phyloP scores from a whole-genome alignment of 1,284 basidiomycete species.

The Mycena sp. region DNA sequence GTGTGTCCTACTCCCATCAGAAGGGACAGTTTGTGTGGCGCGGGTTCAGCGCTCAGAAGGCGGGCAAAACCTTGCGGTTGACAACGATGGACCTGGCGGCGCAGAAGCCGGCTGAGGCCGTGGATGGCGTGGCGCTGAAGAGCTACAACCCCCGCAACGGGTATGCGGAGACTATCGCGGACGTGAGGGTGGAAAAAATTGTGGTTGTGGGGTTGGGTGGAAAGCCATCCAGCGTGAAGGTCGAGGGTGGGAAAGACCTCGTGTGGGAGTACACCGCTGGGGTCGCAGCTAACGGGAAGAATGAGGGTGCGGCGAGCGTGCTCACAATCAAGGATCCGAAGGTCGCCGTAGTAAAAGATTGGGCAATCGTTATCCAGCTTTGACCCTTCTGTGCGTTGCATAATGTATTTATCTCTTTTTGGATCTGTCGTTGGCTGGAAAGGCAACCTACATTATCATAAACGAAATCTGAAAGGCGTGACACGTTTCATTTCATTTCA shows the following conservation, averaged over 20 bases:
- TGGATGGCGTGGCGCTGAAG: conserved; percentile 59
- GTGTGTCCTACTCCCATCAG: conserved; percentile 84
- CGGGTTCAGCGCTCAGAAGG: conserved; percentile 66
- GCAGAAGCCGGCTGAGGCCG: conserved; percentile 54
- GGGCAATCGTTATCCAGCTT: conserved; percentile 65
- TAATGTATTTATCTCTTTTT: no score
- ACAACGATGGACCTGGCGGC: conserved; percentile 64
- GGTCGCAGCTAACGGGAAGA: conserved; percentile 59
- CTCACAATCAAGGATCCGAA: conserved; percentile 84
- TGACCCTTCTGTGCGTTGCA: conserved; percentile 23
- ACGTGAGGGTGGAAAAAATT: conserved; percentile 84
- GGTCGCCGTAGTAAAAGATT: conserved; percentile 72
- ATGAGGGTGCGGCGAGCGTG: conserved; percentile 69
- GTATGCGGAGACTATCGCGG: conserved; percentile 72
- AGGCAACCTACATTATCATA: no score
- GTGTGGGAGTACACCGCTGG: conserved; percentile 67
- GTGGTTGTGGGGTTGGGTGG: conserved; percentile 78
- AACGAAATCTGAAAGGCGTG: no score
- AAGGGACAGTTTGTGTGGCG: conserved; percentile 88
- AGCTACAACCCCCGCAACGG: conserved; percentile 66
- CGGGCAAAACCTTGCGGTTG: conserved; percentile 57
- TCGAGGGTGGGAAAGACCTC: conserved; percentile 62
- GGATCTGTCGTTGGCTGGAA: no score
- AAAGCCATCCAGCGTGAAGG: conserved; percentile 69
- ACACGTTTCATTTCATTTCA: no score